Percentiles rank a stretch among this genome's conserved stretches.
phyloP scores from a whole-genome alignment of 306 rosid species.

The Geum urbanum region DNA sequence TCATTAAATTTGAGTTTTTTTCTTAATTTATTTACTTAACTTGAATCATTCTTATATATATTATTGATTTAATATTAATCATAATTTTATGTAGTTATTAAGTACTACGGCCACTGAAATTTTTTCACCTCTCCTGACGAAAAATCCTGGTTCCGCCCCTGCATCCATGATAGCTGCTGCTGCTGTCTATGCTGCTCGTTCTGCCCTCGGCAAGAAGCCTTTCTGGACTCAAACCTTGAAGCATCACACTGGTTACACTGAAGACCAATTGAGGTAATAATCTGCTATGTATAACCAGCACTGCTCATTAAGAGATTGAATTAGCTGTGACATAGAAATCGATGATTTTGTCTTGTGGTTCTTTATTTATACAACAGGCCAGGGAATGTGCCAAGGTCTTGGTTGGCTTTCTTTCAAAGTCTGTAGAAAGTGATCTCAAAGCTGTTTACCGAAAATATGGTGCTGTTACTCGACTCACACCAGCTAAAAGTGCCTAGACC shows the following conservation, averaged over 20 bases:
- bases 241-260: constrained; percentile 64
- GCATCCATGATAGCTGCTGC: constrained; percentile 67
- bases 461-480: constrained; percentile 43
- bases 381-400: constrained; percentile 59
- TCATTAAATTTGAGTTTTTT: no score
- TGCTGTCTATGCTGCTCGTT: constrained; percentile 65
- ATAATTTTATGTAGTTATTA: no score
- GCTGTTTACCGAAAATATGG: constrained; percentile 47
- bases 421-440: constrained; percentile 45
- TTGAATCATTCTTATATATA: no score
- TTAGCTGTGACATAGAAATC: not conserved
- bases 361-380: constrained; percentile 20
- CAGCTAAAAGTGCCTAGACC: constrained; percentile 6
- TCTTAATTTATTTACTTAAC: no score
- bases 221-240: constrained; percentile 60
- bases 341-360: not conserved
- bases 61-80: no score
- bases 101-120: no score
- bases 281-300: not conserved
- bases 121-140: no score
- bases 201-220: constrained; percentile 51
- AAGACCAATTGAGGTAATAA: constrained; percentile 55
- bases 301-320: not conserved
- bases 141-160: no score
- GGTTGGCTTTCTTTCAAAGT: constrained; percentile 45